Base-by-base conservation (phyloP, 306 rosid genomes). In the Dalbergia oliveri region DNA sequence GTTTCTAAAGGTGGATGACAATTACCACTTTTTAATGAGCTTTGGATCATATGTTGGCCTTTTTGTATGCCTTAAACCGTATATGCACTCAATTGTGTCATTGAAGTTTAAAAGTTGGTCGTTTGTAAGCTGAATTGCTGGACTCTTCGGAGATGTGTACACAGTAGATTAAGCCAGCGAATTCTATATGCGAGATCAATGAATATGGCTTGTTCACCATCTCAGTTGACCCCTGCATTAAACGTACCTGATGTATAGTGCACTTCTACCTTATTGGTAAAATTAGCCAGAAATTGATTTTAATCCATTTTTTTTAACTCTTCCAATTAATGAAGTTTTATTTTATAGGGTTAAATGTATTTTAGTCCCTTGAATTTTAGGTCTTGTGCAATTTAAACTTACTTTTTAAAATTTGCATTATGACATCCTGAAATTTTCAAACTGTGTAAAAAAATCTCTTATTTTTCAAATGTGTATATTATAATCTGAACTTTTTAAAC, bases 1-100 rank as follows among this genome's bases (percentile, higher is more conserved):
- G 71, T 60, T 34, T 63, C 72, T 83, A 50, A 74, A 65, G 83
- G 80, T 67, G 50, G 84, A 56, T 62, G 79, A 58, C 82, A 68
- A 31, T 64, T 72, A 70, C 66, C 81, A 37, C 70, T 50, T 66
- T 63, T 64, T 75, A 68, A 69, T 44, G 77, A 75, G 74, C 74
- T 81, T 72, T 82, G 79, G 59, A 79, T 37, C 70, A 18, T 73
- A 74, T 73, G 58, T 65, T 8, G 62, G 68, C 79, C 50, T 64
- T 75, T 60, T 54, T 78, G 53, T 77, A 49, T 65, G 79, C 75
- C 77, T 8, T 72, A 16, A 82, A 57, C 35, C 72, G 19, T 11
- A 35, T 60, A 59, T 41, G 61, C 33, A 72, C 41, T 64, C 39
- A 35, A 47, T 56, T 75, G 75, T 69, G 76, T 69, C 66, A 61